Evolutionary conservation across 441 rosid species (phyloP).

Genomic region (Viola pubescens): DNA sequence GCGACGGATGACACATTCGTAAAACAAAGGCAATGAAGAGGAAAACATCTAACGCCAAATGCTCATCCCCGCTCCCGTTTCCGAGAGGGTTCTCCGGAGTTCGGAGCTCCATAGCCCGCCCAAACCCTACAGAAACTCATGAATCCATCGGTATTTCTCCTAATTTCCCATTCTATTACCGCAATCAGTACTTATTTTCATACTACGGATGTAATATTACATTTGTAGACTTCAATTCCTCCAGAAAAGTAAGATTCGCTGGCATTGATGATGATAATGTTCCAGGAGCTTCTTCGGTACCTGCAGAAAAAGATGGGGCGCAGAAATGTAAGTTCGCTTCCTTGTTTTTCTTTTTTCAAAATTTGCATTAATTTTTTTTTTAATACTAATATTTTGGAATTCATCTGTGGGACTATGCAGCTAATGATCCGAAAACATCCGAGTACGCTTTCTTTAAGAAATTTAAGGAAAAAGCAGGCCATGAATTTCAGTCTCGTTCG

Average conservation of each 20-base stretch:
- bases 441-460: conserved; percentile 71
- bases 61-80: conserved; percentile 10
- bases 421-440: conserved; percentile 58
- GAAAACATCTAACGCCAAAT: conserved; percentile 7
- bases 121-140: not conserved
- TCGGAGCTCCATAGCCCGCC: conserved; percentile 11
- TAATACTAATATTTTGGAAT: not conserved
- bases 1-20: not conserved
- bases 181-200: not conserved
- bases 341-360: not conserved
- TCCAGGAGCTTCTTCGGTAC: conserved; percentile 8
- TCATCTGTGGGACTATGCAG: conserved; percentile 23
- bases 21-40: conserved; percentile 19
- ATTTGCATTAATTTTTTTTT: not conserved
- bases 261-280: conserved; percentile 17
- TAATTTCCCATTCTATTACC: not conserved
- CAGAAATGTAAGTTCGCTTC: conserved; percentile 8
- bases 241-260: conserved; percentile 29
- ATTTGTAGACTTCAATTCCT: not conserved
- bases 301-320: not conserved
- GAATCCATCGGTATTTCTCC: not conserved
- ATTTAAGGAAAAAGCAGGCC: conserved; percentile 39
- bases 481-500: conserved; percentile 16
- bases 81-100: conserved; percentile 2
- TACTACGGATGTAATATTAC: not conserved